Percentiles rank a stretch among this genome's conserved stretches.
Evolutionary conservation across 257 asterid species (phyloP).

Genomic region (Solanum commersonii): DNA sequence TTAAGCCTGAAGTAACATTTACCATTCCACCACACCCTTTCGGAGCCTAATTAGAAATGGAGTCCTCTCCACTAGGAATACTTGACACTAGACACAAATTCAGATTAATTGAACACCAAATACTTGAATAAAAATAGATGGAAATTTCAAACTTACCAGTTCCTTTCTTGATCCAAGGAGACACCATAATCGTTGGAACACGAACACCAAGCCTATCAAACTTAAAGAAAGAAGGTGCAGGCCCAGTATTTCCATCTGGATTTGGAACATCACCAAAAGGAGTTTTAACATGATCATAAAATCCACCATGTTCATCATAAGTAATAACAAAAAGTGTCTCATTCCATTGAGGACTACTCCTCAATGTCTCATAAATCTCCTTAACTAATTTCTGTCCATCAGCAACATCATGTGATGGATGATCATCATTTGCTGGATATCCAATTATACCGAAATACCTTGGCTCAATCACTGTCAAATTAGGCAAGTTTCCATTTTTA

Average conservation of each 20-base stretch:
- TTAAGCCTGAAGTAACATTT: accelerated
- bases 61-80: neutral
- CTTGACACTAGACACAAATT: neutral
- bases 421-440: conserved; percentile 64
- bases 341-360: conserved; percentile 72
- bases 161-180: conserved; percentile 93
- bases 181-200: conserved; percentile 80
- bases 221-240: conserved; percentile 63
- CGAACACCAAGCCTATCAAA: conserved; percentile 94
- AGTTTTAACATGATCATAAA: conserved; percentile 70
- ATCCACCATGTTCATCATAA: conserved; percentile 85
- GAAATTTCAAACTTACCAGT: conserved; percentile 28
- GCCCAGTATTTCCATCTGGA: conserved; percentile 80
- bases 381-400: conserved; percentile 68
- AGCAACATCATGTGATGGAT: conserved; percentile 81
- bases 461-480: conserved; percentile 68
- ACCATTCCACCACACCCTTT: neutral
- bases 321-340: conserved; percentile 54
- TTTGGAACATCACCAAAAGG: conserved; percentile 58
- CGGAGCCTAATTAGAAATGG: neutral
- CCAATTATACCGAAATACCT: conserved; percentile 62
- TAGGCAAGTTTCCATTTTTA: conserved; percentile 51
- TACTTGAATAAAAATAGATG: neutral
- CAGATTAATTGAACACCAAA: neutral
- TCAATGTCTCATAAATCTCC: conserved; percentile 69